Evolutionary conservation across 2,329 filamentous ascomycete genomes (phyloP), one percentile per base, ranked within the genome.

Genomic region (Chalara sp.): DNA sequence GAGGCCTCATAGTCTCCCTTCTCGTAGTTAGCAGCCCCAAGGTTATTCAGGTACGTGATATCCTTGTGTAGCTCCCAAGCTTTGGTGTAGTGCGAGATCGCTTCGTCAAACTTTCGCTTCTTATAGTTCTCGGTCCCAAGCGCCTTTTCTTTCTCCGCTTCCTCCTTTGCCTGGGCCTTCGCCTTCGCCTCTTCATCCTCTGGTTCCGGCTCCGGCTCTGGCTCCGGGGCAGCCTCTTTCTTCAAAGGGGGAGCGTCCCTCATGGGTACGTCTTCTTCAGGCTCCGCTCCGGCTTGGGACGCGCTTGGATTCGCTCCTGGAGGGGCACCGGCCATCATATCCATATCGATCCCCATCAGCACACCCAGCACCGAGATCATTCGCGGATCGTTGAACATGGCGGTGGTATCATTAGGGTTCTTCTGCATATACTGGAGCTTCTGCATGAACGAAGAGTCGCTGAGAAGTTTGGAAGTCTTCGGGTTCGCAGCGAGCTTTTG

Each of bases 1-100:
- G 86, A 84, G 52, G 84, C 87, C 63, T 95, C 80, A 68, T 88
- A 95, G 67, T 97, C 93, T 51, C 90, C 91, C 77, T 97, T 96
- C 70, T 99, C 93, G 62, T 91, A 97, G 64, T 95, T 83, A 53
- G 92, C 93, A 4, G 93, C 93, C 53, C 90, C 89, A 32, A 95
- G 79, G 72, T 99, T 99, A 75, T 95, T 99, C 53, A 97, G 79
- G 72, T 99, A 99, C 12, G 92, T 93, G 64, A 99, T 95, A 64
- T 99, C 93, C 77, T 96, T 93, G 80, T 89, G 78, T 39, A 87
- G 71, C 53, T 96, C 91, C 93, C 93, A 99, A 0, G 93, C 93
- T 69, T 95, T 95, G 67, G 70, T 80, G 76, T 99, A 99, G 74
- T 99, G 89, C 66, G 84, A 82, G 63, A 99, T 96, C 47, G 93